A percentile compares a stretch with the other conserved stretches of the same genome.
These are phyloP conservation scores for Metschnikowia vanudenii DNA, from an alignment of 805 yeast species.

Conservation along the genomic window DNA sequence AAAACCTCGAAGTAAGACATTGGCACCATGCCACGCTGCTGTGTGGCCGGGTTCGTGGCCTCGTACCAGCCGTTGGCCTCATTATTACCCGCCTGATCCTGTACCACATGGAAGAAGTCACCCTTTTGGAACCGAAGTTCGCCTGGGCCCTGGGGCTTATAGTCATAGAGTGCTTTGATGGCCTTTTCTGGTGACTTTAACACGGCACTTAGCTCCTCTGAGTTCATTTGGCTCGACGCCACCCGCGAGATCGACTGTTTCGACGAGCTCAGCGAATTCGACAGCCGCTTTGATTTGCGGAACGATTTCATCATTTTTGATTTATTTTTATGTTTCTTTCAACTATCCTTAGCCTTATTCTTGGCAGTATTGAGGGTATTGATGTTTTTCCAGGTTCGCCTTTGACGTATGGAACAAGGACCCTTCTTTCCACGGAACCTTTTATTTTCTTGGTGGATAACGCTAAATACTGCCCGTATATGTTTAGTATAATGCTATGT, in stretches of 20 bases:
- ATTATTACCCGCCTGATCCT: constrained; percentile 21
- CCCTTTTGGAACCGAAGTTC: constrained; percentile 79
- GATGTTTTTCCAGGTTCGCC: too few relatives aligned
- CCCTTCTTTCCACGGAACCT: background rate
- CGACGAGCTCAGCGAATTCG: constrained; percentile 27
- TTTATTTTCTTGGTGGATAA: background rate
- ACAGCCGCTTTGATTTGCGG: constrained; percentile 42
- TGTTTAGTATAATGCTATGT: too few relatives aligned
- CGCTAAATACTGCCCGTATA: too few relatives aligned
- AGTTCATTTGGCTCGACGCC: constrained; percentile 19
- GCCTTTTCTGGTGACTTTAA: constrained; percentile 71
- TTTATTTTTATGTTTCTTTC: background rate
- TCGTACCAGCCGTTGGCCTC: constrained; percentile 70
- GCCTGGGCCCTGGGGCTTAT: constrained; percentile 74
- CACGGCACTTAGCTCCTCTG: constrained; percentile 20
- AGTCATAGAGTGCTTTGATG: constrained; percentile 76
- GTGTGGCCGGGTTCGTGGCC: constrained; percentile 82
- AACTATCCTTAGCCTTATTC: background rate
- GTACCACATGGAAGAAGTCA: constrained; percentile 79
- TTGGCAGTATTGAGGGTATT: background rate
- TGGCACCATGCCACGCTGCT: constrained; percentile 84
- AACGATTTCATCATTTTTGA: constrained; percentile 39
- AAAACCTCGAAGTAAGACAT: constrained; percentile 78
- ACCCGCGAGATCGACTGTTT: constrained; percentile 36
- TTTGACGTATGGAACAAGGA: background rate